Percentiles rank a stretch among this genome's conserved stretches.
Conservation (phyloP, 2,329 filamentous ascomycete genomes). For the Arthrinium phaeospermum region DNA sequence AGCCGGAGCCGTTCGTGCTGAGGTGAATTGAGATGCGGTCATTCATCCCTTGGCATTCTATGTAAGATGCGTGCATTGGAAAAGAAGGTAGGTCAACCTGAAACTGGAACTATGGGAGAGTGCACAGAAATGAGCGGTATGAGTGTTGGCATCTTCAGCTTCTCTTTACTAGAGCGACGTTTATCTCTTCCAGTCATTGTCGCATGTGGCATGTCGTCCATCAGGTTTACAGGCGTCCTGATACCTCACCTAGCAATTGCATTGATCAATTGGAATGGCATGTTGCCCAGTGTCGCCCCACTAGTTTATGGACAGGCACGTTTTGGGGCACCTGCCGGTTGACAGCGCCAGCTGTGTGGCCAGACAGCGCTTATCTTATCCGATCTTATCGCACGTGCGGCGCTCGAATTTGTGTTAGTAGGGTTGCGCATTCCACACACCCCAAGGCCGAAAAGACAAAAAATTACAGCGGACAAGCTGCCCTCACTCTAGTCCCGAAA, state of each 20-base stretch:
- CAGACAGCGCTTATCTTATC: no score
- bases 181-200: no score
- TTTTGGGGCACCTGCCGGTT: neutral
- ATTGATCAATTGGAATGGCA: no score
- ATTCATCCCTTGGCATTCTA: neutral
- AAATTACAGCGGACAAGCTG: conserved; percentile 21
- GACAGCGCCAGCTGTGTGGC: neutral
- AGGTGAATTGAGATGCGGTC: neutral
- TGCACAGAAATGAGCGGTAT: no score
- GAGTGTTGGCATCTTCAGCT: no score
- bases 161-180: no score
- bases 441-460: conserved; percentile 19
- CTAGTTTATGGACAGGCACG: neutral
- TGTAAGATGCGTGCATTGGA: no score
- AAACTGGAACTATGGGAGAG: neutral
- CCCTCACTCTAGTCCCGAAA: conserved; percentile 15
- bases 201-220: no score
- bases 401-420: conserved; percentile 5
- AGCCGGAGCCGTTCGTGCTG: neutral
- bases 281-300: neutral
- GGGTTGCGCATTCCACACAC: conserved; percentile 20
- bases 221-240: no score
- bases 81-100: neutral
- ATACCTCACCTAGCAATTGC: no score
- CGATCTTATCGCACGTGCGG: conserved; percentile 24